Evolutionary conservation across 176 grass and related monocot species (phyloP).

Genomic region (Bonia amplexicaulis): DNA sequence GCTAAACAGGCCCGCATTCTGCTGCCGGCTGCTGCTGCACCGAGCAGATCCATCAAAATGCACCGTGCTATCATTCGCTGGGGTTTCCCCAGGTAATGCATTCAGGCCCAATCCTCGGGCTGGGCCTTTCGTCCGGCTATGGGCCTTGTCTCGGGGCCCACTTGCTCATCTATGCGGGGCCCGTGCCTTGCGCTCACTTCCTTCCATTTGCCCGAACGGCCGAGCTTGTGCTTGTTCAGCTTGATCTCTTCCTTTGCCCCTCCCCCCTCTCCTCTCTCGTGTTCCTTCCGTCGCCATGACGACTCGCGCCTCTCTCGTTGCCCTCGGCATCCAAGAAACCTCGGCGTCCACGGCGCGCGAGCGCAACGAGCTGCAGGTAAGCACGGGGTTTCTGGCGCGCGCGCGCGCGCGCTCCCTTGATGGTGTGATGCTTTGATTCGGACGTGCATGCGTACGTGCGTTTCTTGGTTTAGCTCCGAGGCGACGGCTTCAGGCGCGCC

Average conservation of each 20-base stretch:
- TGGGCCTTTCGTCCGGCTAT: not conserved
- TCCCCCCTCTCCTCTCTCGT: not conserved
- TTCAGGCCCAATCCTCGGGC: not conserved
- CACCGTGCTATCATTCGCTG: not conserved
- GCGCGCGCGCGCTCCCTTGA: not conserved
- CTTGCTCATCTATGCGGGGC: not conserved
- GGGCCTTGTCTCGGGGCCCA: not conserved
- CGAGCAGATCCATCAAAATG: not conserved
- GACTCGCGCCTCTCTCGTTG: conserved; percentile 9
- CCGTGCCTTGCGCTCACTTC: not conserved
- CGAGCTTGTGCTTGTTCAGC: not conserved
- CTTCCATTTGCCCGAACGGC: not conserved
- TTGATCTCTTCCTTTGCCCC: conserved; percentile 29
- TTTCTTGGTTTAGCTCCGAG: conserved; percentile 18
- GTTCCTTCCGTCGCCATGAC: conserved; percentile 30
- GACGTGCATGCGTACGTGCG: not conserved
- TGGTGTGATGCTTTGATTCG: not conserved
- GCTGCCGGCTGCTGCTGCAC: not conserved
- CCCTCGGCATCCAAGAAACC: conserved; percentile 26
- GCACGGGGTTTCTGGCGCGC: not conserved
- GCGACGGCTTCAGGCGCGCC: not conserved
- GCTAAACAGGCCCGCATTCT: too few relatives aligned
- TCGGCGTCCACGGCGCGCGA: conserved; percentile 13
- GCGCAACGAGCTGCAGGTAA: conserved; percentile 28
- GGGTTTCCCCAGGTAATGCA: too few relatives aligned